Evolutionary conservation across 139 green algal species (phyloP), one percentile per base, ranked within the genome.

Genomic region (Volvox africanus): DNA sequence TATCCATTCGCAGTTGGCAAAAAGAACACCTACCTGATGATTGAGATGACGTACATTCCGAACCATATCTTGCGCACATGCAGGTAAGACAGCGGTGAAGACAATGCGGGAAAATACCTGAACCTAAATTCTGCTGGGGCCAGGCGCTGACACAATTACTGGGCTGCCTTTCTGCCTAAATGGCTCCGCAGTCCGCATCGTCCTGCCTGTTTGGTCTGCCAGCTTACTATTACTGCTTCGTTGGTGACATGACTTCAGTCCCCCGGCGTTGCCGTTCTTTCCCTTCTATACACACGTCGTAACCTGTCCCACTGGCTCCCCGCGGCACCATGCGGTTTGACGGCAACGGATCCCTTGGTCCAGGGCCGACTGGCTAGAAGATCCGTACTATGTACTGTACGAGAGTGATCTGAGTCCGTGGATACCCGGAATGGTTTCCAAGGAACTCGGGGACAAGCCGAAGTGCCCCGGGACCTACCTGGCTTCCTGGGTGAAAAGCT

Each of bases 1-100:
- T 86, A 86, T 26, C 80, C 80, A 30, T 86, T 28, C 26, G 80
- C 80, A 26, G 55, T 86, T 26, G 78, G 78, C 33, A 67, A 37
- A 24, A 67, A 75, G 13, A 86, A 86, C 55, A 50, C 50, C 21
- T 86, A 86, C 50, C 30, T 44, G 13, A 73, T 86, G 55, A 73
- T 86, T 18, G 80, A 86, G 55, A 20, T 6, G 1, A 86, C 80
- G 11, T 73, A 86, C 80, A 44, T 86, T 26, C 80, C 80, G 12
- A 50, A 71, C 50, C 80, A 86, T 61, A 50, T 86, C 80, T 13
- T 86, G 14, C 11, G 61, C 30, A 33, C 24, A 2, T 24, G 55
- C 76, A 61, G 9, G 76, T 82, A 36, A 55, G 76, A 55, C 22
- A 24, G 24, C 2, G 22, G 11, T 9, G 6, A 28, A 12, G 67